Evolutionary conservation across 176 grass and related monocot species (phyloP).

Genomic region (Phragmites australis): DNA sequence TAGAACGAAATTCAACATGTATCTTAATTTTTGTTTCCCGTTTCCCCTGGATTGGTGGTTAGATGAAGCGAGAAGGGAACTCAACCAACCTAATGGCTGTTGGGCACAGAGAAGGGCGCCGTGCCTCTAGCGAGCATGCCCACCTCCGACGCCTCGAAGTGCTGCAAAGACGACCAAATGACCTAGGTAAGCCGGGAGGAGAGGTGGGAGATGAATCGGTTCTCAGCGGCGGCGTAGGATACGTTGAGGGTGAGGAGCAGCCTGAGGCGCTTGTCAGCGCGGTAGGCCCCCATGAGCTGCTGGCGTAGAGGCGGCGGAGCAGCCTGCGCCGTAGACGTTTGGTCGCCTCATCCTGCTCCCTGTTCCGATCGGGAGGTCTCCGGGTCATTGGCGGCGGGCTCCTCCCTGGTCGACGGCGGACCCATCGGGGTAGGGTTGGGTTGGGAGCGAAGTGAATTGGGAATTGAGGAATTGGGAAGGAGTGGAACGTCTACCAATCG

Average conservation of each 20-base stretch:
- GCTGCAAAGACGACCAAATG: slow-evolving; percentile 25
- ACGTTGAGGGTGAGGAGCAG: slow-evolving; percentile 60
- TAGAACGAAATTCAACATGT: no score
- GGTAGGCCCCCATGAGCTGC: slow-evolving; percentile 81
- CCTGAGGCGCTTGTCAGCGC: slow-evolving; percentile 62
- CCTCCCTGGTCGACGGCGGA: neutral
- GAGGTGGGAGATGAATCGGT: slow-evolving; percentile 71
- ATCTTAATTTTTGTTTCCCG: no score
- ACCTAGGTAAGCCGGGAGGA: neutral
- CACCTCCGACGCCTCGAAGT: slow-evolving; percentile 76
- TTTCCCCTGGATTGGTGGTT: no score
- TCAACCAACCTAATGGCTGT: no score
- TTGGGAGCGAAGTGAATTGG: no score
- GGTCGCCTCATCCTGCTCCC: neutral
- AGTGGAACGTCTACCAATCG: no score
- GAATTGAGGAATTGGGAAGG: no score
- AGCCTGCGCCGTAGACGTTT: neutral
- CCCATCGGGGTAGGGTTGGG: slow-evolving; percentile 8
- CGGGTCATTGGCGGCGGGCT: slow-evolving; percentile 7
- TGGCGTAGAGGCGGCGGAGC: slow-evolving; percentile 52
- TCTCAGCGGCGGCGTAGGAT: slow-evolving; percentile 53
- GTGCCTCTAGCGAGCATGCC: slow-evolving; percentile 68
- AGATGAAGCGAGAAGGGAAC: no score
- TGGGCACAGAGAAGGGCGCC: no score
- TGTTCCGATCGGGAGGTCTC: no score